Evolutionary conservation across 2,329 filamentous ascomycete species (phyloP), one percentile per base, ranked within the genome.

Genomic region (Verticillium klebahnii): DNA sequence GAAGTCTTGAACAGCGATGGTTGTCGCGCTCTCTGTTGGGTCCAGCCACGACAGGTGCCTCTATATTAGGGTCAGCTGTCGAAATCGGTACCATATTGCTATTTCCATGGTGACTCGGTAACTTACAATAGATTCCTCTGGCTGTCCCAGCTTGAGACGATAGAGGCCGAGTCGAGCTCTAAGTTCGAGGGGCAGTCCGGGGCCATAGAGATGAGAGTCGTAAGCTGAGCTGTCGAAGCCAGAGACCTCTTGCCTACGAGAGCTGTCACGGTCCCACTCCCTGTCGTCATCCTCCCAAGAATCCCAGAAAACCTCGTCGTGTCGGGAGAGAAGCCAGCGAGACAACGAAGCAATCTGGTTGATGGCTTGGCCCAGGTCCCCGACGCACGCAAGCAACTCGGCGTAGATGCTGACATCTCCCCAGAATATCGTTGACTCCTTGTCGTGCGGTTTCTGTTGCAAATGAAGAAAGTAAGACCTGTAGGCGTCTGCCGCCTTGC

Each of bases 391-490:
- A 64, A 93, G 87, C 19, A 98, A 82, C 69, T 97, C 92, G 45
- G 92, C 84, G 67, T 95, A 97, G 60, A 93, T 89, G 64, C 92
- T 90, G 52, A 96, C 80, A 72, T 98, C 90, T 89, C 88, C 94
- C 94, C 99, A 36, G 80, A 80, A 60, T 11, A 50, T 23, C 11
- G n/a, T 23, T 14, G 45, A 50, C 19, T 50, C 45, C 2, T 23
- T 50, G 11, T 50, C 19, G 45, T 23, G 19, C 5, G 45, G 45
- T 11, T 50, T 50, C 11, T 50, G 45, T n/a, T 50, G 45, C 82
- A 79, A 6, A 75, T 72, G 72, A 40, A 73, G 52, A 61, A 86
- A 81, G 60, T 79, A 79, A 5, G 70, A 70, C 57, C 76, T 72
- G 66, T 86, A 87, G 40, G 81, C 82, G 1, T 72, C 72, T 63